Conservation (phyloP, 805 yeast genomes). For the Helenozyma rhizophorensis region DNA sequence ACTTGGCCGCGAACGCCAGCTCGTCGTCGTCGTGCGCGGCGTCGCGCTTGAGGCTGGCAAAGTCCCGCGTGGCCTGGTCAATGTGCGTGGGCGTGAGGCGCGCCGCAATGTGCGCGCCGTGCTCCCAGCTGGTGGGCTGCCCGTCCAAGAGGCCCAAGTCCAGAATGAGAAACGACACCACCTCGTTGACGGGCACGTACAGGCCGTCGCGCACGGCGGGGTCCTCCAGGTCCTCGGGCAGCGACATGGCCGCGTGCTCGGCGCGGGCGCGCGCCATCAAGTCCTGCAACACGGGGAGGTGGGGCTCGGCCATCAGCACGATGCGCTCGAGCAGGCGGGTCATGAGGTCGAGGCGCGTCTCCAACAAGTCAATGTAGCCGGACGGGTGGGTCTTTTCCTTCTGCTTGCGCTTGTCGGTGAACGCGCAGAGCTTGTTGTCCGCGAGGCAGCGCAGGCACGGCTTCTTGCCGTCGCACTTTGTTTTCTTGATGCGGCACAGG, state of each 20-base stretch:
- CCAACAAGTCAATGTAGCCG: conserved; percentile 62
- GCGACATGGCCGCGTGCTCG: conserved; percentile 2
- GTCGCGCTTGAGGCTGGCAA: too few relatives aligned
- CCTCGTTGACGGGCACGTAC: conserved; percentile 42
- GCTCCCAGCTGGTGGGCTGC: conserved; percentile 26
- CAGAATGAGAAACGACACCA: conserved; percentile 39
- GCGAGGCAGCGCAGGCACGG: conserved; percentile 54
- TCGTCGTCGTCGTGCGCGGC: neutral
- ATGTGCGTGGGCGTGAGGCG: neutral
- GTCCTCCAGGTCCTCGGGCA: conserved; percentile 3
- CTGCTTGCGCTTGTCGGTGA: conserved; percentile 50
- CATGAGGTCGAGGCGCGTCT: conserved; percentile 51
- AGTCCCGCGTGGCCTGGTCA: too few relatives aligned
- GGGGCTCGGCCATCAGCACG: conserved; percentile 24
- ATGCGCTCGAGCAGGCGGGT: conserved; percentile 47
- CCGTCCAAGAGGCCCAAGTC: conserved; percentile 36
- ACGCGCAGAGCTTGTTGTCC: conserved; percentile 57
- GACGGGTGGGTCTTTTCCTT: conserved; percentile 54
- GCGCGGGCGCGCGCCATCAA: conserved; percentile 12
- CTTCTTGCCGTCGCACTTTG: conserved; percentile 59
- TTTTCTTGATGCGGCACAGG: conserved; percentile 57
- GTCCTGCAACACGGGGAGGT: conserved; percentile 24
- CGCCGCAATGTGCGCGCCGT: conserved; percentile 1
- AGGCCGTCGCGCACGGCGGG: conserved; percentile 1
- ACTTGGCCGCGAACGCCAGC: neutral